A percentile compares a stretch with the other conserved stretches of the same genome.
phyloP scores from a whole-genome alignment of 176 grass and related monocot genomes.

The Ananas comosus region DNA sequence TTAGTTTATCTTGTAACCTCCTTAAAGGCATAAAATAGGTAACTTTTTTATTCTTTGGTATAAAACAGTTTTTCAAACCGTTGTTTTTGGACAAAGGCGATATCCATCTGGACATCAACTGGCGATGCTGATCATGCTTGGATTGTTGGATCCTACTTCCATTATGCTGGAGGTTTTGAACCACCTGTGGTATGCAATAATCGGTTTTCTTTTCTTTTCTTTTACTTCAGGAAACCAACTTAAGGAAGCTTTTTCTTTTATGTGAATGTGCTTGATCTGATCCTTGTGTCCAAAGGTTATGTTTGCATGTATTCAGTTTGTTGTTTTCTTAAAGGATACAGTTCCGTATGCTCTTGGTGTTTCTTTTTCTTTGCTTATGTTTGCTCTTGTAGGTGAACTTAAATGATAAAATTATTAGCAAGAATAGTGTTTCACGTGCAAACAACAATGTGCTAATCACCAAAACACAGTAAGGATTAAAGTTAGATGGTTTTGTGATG shows the following conservation, averaged over 20 bases:
- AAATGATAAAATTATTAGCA: too few relatives aligned
- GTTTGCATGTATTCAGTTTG: too few relatives aligned
- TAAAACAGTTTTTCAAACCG: constrained; percentile 80
- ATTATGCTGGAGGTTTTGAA: constrained; percentile 84
- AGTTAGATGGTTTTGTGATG: too few relatives aligned
- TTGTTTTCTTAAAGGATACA: too few relatives aligned
- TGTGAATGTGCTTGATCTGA: background rate
- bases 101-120: constrained; percentile 97
- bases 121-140: constrained; percentile 87
- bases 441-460: too few relatives aligned
- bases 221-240: background rate
- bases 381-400: too few relatives aligned
- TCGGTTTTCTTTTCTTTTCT: background rate
- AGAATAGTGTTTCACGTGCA: too few relatives aligned
- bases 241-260: background rate
- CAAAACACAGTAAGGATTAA: too few relatives aligned
- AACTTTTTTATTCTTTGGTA: background rate
- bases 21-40: background rate
- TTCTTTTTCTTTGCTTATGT: too few relatives aligned
- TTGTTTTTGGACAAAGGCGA: constrained; percentile 92
- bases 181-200: constrained; percentile 43
- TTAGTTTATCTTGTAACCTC: background rate
- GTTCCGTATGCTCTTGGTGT: too few relatives aligned
- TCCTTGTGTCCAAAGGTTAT: too few relatives aligned
- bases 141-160: constrained; percentile 91